phyloP scores from a whole-genome alignment of 2,329 filamentous ascomycete genomes.

The Cladosporium austrohemisphaericum region DNA sequence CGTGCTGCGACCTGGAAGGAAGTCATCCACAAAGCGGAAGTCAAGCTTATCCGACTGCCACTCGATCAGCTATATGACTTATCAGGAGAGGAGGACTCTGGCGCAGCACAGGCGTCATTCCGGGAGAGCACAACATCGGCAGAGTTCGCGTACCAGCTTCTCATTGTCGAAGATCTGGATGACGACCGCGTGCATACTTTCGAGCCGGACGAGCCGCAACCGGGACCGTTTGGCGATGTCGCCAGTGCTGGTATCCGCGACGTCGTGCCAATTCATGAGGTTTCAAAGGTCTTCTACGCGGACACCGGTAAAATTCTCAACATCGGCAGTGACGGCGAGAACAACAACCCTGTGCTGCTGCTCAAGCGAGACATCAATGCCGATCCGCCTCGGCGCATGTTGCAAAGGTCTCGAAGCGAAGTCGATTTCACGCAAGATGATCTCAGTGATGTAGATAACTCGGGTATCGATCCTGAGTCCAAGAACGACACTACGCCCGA shows the following conservation, averaged over 20 bases:
- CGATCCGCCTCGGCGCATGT: slow-evolving; percentile 57
- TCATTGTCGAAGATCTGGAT: slow-evolving; percentile 78
- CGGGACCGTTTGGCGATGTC: slow-evolving; percentile 59
- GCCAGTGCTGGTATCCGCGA: slow-evolving; percentile 61
- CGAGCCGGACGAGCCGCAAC: slow-evolving; percentile 56
- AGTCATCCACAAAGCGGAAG: slow-evolving; percentile 85
- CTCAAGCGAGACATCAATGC: slow-evolving; percentile 68
- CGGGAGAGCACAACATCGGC: slow-evolving; percentile 31
- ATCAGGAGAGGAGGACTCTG: slow-evolving; percentile 32
- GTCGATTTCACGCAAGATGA: not conserved
- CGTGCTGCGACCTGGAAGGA: slow-evolving; percentile 86
- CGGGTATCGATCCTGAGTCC: not conserved
- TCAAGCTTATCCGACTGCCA: slow-evolving; percentile 72
- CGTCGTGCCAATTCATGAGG: slow-evolving; percentile 65
- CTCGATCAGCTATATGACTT: slow-evolving; percentile 49
- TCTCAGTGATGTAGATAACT: not conserved
- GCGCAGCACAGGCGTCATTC: slow-evolving; percentile 22
- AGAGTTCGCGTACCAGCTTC: slow-evolving; percentile 75
- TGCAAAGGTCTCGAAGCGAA: slow-evolving; percentile 35
- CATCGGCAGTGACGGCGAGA: slow-evolving; percentile 65
- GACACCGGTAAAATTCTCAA: slow-evolving; percentile 87
- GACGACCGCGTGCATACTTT: slow-evolving; percentile 66
- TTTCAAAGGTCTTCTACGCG: slow-evolving; percentile 90
- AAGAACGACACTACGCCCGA: not conserved
- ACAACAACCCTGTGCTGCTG: slow-evolving; percentile 69